phyloP scores from a whole-genome alignment of 208 protist species.

The Acanthamoeba castellanii region DNA sequence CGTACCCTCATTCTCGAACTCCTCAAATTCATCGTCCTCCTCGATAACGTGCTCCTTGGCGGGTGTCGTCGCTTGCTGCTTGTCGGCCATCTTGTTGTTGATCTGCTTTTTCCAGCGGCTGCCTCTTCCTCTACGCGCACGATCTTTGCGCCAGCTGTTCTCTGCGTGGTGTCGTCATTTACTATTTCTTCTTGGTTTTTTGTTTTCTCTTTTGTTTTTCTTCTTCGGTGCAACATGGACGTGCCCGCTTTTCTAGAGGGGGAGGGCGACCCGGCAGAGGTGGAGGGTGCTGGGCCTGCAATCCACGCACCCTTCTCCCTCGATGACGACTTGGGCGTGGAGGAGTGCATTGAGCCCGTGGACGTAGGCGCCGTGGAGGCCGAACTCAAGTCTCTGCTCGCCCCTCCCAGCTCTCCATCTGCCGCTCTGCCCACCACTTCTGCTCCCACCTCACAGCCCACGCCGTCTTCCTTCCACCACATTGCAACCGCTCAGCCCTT shows the following conservation, averaged over 20 bases:
- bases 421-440: neutral
- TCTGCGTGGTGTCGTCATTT: neutral
- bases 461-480: too few species aligned
- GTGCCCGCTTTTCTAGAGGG: too few species aligned
- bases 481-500: too few species aligned
- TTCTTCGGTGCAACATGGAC: too few species aligned
- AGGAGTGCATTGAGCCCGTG: neutral
- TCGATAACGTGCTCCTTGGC: slow-evolving; percentile 77
- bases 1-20: slow-evolving; percentile 83
- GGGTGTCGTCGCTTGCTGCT: neutral
- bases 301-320: neutral
- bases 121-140: too few species aligned
- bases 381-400: neutral
- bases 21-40: slow-evolving; percentile 89
- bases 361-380: neutral
- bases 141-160: neutral
- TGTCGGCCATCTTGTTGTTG: slow-evolving; percentile 35
- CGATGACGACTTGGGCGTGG: neutral
- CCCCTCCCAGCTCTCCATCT: neutral
- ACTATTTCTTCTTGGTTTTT: too few species aligned
- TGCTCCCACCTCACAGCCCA: neutral
- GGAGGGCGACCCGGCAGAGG: too few species aligned
- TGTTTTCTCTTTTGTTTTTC: too few species aligned
- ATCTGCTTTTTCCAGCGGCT: neutral
- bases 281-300: neutral